Evolutionary conservation across 1,284 basidiomycete species (phyloP).

Genomic region (Pseudozyma pruni): DNA sequence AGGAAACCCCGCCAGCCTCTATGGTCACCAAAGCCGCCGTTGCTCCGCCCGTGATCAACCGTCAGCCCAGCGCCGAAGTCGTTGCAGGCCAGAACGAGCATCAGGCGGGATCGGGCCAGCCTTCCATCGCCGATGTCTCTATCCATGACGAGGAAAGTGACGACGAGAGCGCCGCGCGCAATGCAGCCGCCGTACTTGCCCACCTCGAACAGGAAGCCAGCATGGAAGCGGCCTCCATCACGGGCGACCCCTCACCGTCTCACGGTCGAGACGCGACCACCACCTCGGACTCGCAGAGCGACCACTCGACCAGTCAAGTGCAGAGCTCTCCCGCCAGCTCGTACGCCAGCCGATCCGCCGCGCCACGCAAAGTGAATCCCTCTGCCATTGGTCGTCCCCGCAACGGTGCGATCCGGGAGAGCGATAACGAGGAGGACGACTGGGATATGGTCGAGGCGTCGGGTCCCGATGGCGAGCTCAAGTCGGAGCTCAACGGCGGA

Average conservation of each 20-base stretch:
- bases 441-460: conserved; percentile 65
- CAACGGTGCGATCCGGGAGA: conserved; percentile 48
- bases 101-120: conserved; percentile 2
- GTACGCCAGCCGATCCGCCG: conserved; percentile 28
- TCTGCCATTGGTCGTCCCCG: conserved; percentile 47
- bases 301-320: conserved; percentile 37
- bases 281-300: conserved; percentile 49
- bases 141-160: conserved; percentile 55
- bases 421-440: conserved; percentile 56
- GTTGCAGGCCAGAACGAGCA: not conserved
- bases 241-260: conserved; percentile 16
- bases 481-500: conserved; percentile 65
- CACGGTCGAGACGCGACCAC: conserved; percentile 43
- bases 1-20: not conserved
- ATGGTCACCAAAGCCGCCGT: conserved; percentile 12
- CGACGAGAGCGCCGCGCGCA: conserved; percentile 54
- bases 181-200: conserved; percentile 59
- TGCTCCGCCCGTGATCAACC: conserved; percentile 18
- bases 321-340: conserved; percentile 48
- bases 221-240: conserved; percentile 27
- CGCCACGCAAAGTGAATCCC: conserved; percentile 30
- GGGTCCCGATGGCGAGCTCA: conserved; percentile 44
- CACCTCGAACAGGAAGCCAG: conserved; percentile 55
- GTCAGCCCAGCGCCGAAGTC: conserved; percentile 6
- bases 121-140: conserved; percentile 17